These are phyloP conservation scores for Starmerella khaoyaiensis DNA, from an alignment of 805 yeast species.

Conservation along the genomic window DNA sequence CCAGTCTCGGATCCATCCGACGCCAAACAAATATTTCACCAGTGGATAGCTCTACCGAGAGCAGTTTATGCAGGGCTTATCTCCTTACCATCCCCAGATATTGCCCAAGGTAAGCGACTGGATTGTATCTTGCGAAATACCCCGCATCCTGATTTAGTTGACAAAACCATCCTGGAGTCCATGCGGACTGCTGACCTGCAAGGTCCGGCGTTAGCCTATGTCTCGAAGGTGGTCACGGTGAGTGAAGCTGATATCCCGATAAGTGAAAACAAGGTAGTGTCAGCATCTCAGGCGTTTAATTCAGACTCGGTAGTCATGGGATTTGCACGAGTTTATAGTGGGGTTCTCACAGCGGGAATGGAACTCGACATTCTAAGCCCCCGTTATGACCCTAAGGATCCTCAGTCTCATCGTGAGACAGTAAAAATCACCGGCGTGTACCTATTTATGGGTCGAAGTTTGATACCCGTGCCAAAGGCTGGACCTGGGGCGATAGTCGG, in stretches of 20 bases:
- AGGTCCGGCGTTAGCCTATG: conserved; percentile 62
- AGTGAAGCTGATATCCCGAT: conserved; percentile 69
- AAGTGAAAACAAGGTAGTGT: not conserved
- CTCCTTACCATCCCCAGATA: conserved; percentile 72
- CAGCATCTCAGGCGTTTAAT: too few species aligned
- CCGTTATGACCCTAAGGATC: conserved; percentile 58
- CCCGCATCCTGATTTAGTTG: conserved; percentile 39
- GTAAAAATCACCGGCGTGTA: conserved; percentile 58
- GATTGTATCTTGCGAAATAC: conserved; percentile 51
- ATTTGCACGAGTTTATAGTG: conserved; percentile 79
- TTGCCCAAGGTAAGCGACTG: conserved; percentile 61
- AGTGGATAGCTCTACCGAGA: conserved; percentile 88
- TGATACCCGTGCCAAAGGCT: conserved; percentile 61
- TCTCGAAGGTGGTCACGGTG: conserved; percentile 78
- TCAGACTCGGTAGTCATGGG: conserved; percentile 60
- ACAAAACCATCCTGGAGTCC: conserved; percentile 35
- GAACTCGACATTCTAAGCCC: conserved; percentile 71
- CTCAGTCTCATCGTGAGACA: conserved; percentile 40
- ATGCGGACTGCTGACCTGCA: conserved; percentile 55
- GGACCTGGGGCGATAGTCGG: conserved; percentile 96
- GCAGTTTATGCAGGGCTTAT: conserved; percentile 75
- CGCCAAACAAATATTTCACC: conserved; percentile 61
- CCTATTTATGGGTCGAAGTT: conserved; percentile 84
- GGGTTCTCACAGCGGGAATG: conserved; percentile 65
- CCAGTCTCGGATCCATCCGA: conserved; percentile 36